A percentile compares a stretch with the other conserved stretches of the same genome.
These are phyloP conservation scores for Backusella circina DNA, from an alignment of 192 early-diverging fungal species.

Conservation along the genomic window DNA sequence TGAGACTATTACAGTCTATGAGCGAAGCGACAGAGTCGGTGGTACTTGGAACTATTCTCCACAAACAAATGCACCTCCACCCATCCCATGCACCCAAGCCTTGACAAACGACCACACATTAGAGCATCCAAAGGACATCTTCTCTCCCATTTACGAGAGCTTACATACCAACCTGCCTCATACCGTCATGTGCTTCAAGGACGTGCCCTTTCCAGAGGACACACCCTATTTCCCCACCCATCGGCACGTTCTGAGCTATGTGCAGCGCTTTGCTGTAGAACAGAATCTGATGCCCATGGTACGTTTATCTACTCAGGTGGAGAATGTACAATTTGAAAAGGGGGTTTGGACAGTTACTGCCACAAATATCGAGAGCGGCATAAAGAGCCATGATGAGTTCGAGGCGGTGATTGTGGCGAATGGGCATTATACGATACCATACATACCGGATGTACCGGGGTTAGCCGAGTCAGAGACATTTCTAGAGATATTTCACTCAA, in stretches of 20 bases:
- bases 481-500: slow-evolving; percentile 25
- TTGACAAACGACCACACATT: not conserved
- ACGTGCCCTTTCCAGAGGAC: slow-evolving; percentile 30
- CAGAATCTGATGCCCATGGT: slow-evolving; percentile 21
- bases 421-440: slow-evolving; percentile 46
- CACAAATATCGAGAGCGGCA: not conserved
- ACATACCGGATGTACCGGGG: slow-evolving; percentile 44
- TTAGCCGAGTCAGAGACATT: slow-evolving; percentile 3
- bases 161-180: slow-evolving; percentile 52
- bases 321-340: slow-evolving; percentile 16
- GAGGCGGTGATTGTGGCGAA: slow-evolving; percentile 50
- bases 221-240: slow-evolving; percentile 42
- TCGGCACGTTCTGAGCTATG: slow-evolving; percentile 35
- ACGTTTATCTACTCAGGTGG: slow-evolving; percentile 39
- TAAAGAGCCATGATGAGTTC: slow-evolving; percentile 22
- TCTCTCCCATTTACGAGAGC: slow-evolving; percentile 37
- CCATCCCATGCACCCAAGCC: slow-evolving; percentile 36
- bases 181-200: slow-evolving; percentile 48
- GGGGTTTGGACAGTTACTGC: slow-evolving; percentile 14
- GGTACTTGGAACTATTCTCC: slow-evolving; percentile 54
- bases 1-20: slow-evolving; percentile 40
- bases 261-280: slow-evolving; percentile 25
- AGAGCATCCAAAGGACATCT: not conserved
- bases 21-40: slow-evolving; percentile 42
- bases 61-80: slow-evolving; percentile 11